Conservation (phyloP, 163 green algal species). For the Coccomyxa subellipsoidea region DNA sequence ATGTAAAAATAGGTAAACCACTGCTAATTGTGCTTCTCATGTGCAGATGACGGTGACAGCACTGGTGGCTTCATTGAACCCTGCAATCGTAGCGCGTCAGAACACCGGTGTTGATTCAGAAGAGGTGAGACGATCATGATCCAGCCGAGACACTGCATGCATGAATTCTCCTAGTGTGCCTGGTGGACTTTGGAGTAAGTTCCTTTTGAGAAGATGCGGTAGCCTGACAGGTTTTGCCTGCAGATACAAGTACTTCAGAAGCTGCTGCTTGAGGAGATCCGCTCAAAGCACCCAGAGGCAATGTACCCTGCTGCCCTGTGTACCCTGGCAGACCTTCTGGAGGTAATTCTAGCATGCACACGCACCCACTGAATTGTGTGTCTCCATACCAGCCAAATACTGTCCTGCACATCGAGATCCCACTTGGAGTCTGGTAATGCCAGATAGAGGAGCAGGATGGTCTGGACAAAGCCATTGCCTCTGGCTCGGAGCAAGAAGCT, state of each 20-base stretch:
- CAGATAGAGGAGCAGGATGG: slow-evolving; percentile 37
- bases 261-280: slow-evolving; percentile 26
- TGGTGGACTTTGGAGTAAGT: too few species aligned
- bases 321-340: slow-evolving; percentile 31
- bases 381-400: too few species aligned
- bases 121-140: slow-evolving; percentile 1
- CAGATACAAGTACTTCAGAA: slow-evolving; percentile 32
- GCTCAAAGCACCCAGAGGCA: not conserved
- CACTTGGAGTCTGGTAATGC: not conserved
- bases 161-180: too few species aligned
- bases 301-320: slow-evolving; percentile 43
- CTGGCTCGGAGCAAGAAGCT: slow-evolving; percentile 5
- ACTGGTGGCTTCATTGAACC: slow-evolving; percentile 40
- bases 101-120: slow-evolving; percentile 22
- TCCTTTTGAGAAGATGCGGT: too few species aligned
- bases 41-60: slow-evolving; percentile 32
- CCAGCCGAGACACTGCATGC: too few species aligned
- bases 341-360: slow-evolving; percentile 13
- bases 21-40: not conserved
- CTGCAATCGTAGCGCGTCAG: slow-evolving; percentile 21
- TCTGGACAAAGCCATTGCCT: slow-evolving; percentile 19
- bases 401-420: too few species aligned
- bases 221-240: not conserved
- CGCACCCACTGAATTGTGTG: too few species aligned
- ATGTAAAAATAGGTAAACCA: not conserved